These are phyloP conservation scores for Sugiyamaella castrensis DNA, from an alignment of 1,139 yeast genomes.

Conservation along the genomic window DNA sequence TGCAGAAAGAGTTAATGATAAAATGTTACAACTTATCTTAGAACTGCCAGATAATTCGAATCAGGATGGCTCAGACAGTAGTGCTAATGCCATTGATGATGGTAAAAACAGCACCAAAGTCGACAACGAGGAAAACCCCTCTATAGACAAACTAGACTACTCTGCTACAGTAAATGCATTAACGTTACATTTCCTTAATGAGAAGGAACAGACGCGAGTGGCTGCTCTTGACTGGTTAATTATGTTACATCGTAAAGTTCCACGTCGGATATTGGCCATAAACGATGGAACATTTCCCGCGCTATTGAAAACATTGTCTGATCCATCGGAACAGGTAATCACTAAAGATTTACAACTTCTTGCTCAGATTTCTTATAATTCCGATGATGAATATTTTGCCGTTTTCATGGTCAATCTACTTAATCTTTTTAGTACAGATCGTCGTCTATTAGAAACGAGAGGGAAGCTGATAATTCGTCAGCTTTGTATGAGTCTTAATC, in stretches of 20 bases:
- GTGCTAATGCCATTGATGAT: constrained; percentile 27
- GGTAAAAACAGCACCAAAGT: neutral
- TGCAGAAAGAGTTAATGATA: constrained; percentile 53
- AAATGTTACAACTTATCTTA: constrained; percentile 48
- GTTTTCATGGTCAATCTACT: constrained; percentile 73
- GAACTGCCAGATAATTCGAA: constrained; percentile 31
- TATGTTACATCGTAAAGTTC: constrained; percentile 73
- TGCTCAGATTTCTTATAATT: constrained; percentile 73
- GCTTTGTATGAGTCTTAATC: constrained; percentile 73
- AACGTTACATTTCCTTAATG: constrained; percentile 59
- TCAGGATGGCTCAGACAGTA: constrained; percentile 26
- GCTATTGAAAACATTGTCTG: constrained; percentile 74
- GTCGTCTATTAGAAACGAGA: constrained; percentile 60
- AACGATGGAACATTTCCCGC: constrained; percentile 72
- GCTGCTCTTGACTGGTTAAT: constrained; percentile 91
- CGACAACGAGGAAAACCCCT: neutral
- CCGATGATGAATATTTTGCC: constrained; percentile 75
- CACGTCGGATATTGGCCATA: constrained; percentile 54
- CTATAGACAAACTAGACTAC: constrained; percentile 48
- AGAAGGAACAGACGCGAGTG: constrained; percentile 76
- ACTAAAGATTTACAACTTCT: constrained; percentile 71
- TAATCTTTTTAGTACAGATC: constrained; percentile 62
- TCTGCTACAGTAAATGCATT: constrained; percentile 58
- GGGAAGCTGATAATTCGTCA: constrained; percentile 86
- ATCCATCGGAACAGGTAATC: constrained; percentile 82